Base-by-base conservation (phyloP, 2,329 filamentous ascomycete species). In the Zarea fungicola region DNA sequence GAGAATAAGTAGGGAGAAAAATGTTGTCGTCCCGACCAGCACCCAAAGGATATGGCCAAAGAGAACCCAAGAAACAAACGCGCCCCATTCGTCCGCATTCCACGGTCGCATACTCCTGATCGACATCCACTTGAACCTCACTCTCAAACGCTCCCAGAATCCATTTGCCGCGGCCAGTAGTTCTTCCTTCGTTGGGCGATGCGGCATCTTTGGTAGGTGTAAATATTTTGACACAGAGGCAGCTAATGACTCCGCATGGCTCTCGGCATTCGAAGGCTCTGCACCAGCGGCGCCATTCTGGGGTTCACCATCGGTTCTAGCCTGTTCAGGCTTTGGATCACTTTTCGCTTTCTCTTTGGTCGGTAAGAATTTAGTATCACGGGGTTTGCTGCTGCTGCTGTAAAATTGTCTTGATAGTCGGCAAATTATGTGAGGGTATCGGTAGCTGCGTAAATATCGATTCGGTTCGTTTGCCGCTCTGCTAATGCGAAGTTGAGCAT, bases 91-190 rank as follows among this genome's bases (percentile, higher is more conserved):
- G 65, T 99, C 93, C 19, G 85, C 80, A 65, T 95, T 99, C 81
- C 93, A 99, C 1, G 93, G 93, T 31, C 93, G 80, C 65, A 87
- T 88, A 64, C 91, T 96, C 62, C 91, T 78, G 59, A 99, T 99
- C 3, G 93, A 95, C 60, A 93, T 85, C 93, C 93, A 99, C 68
- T 99, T 99, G 72, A 97, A 95, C 34, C 90, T 85, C 21, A 97
- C 87, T 62, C 86, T 89, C 37, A 96, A 68, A 42, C 93, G 81
- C 54, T 95, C 85, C 84, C 89, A 93, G 65, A 97, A 96, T 1
- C 91, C 91, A 19, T 84, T 96, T 29, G 93, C 90, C 5, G 93
- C 92, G 18, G 88, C 86, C 29, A 99, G 75, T 23, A 99, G 77
- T 66, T 99, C 93, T 64, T 96, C 91, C 63, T 95, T 96, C 7